Evolutionary conservation across 164 flowering plant genomes (phyloP), one percentile per base, ranked within the genome.

Genomic region (Chimonanthus praecox): DNA sequence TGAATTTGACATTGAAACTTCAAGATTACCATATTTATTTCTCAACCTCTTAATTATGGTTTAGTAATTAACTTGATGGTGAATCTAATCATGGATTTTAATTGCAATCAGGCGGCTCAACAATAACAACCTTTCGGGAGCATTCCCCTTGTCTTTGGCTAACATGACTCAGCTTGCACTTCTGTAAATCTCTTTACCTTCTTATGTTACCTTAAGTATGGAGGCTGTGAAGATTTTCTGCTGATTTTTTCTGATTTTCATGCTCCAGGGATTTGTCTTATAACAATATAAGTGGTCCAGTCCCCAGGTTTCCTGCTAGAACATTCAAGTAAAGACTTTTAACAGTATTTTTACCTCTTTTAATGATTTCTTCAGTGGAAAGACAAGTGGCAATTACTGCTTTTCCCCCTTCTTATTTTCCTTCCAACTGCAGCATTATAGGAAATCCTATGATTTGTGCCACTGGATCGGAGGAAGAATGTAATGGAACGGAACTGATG

Each of bases 391-490:
- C 1, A 33, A 33, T 13, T 54, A 11, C 48, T 73, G 44, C 74
- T 20, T 2, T 71, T 58, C 4, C 7, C 6, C 58, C 33, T 43
- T 58, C 20, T 65, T 15, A 15, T 64, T 70, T 74, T 58, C 18
- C 63, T 58, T 47, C 58, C 70, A 72, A 49, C 74, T 73, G 74
- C 86, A 96, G 99, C 87, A 86, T 96, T 74, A 79, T 90, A 64
- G 99, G 99, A 69, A 96, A 96, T 78, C 97, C 97, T 68, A 81
- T 84, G 75, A 87, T 96, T 13, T 96, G 99, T 68, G 85, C 92
- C 46, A 89, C 92, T 1, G 98, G 97, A 6, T 75, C 83, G 4
- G 99, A 95, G 82, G 82, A 85, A 72, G 95, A 87, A 2, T 96
- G 98, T 80, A 72, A 75, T 77, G 96, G 92, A 73, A 82, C 84